Conservation (phyloP, 2,329 filamentous ascomycete genomes). For the Akanthomyces muscarius region DNA sequence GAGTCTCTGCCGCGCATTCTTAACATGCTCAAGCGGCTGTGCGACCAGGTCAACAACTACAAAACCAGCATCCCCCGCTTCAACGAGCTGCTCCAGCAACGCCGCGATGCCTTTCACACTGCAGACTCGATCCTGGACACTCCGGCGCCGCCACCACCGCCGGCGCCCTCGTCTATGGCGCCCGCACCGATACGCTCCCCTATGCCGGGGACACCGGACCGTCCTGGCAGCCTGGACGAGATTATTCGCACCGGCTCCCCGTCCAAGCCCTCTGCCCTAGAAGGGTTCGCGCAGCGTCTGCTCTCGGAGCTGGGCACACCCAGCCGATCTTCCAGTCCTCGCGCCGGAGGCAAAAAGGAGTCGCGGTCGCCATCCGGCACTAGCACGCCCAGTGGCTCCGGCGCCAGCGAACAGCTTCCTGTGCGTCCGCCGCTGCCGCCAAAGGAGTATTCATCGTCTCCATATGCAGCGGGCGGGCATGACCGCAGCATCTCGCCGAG, state of each 20-base stretch:
- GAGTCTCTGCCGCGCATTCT: slow-evolving; percentile 52
- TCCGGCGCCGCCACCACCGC: slow-evolving; percentile 22
- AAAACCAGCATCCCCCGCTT: slow-evolving; percentile 61
- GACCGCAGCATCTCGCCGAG: slow-evolving; percentile 42
- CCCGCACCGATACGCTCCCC: slow-evolving; percentile 28
- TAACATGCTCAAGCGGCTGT: slow-evolving; percentile 54
- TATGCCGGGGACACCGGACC: slow-evolving; percentile 37
- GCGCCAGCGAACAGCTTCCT: slow-evolving; percentile 28
- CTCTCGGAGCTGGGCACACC: slow-evolving; percentile 56
- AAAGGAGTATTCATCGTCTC: slow-evolving; percentile 36
- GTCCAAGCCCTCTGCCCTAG: slow-evolving; percentile 50
- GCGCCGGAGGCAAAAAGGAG: slow-evolving; percentile 38
- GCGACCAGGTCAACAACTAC: slow-evolving; percentile 46
- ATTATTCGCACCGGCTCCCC: slow-evolving; percentile 47
- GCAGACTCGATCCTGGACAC: slow-evolving; percentile 47
- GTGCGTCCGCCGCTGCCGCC: slow-evolving; percentile 33
- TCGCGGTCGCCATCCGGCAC: slow-evolving; percentile 32
- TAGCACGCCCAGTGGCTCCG: slow-evolving; percentile 28
- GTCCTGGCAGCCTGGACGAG: slow-evolving; percentile 39
- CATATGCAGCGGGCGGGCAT: slow-evolving; percentile 22
- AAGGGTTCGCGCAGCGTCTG: slow-evolving; percentile 60
- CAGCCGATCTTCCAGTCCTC: slow-evolving; percentile 46
- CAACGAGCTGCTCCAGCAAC: slow-evolving; percentile 65
- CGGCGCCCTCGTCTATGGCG: neutral
- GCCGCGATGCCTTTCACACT: slow-evolving; percentile 59